Evolutionary conservation across 176 grass and related monocot species (phyloP).

Genomic region (Avena atlantica): DNA sequence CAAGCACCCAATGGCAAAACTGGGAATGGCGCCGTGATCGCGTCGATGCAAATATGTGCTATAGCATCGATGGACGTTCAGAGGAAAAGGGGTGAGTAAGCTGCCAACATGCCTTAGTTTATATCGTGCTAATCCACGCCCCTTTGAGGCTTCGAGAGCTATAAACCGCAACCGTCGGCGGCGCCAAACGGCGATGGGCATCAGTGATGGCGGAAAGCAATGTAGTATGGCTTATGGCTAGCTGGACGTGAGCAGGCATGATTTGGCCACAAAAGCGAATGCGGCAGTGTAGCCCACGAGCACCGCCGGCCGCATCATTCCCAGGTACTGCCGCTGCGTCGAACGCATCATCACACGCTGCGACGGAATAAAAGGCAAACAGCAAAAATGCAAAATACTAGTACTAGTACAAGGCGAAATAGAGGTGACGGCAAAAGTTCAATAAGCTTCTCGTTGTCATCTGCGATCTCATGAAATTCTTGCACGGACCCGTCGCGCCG

Average conservation of each 20-base stretch:
- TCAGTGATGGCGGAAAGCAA: constrained; percentile 3
- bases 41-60: too few species aligned
- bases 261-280: neutral
- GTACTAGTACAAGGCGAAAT: too few species aligned
- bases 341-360: neutral
- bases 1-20: neutral
- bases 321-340: neutral
- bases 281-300: neutral
- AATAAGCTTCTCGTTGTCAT: neutral
- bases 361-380: neutral
- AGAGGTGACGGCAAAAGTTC: neutral
- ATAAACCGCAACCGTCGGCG: constrained; percentile 1
- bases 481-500: neutral
- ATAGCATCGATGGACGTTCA: too few species aligned
- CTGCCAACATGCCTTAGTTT: neutral
- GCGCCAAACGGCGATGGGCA: neutral
- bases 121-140: neutral
- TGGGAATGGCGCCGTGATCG: too few species aligned
- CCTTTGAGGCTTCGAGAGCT: neutral
- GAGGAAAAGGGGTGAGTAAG: neutral
- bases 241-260: neutral
- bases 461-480: neutral
- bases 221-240: neutral
- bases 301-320: constrained; percentile 27
- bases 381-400: neutral